These are phyloP conservation scores for Clavispora phyllophila DNA, from an alignment of 805 yeast species.

Conservation along the genomic window DNA sequence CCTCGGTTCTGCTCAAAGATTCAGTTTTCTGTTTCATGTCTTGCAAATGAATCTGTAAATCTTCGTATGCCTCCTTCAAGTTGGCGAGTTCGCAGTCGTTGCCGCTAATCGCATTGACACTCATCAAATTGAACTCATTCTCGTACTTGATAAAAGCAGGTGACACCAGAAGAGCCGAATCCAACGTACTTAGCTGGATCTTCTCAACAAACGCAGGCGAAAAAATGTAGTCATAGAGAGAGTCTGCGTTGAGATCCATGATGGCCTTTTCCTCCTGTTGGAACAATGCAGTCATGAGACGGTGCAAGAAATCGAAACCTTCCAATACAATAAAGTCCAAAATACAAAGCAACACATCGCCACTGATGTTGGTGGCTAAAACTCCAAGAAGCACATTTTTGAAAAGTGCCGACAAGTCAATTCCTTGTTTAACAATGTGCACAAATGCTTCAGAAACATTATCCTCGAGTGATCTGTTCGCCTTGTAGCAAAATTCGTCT, in stretches of 20 bases:
- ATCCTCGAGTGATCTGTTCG: slow-evolving; percentile 33
- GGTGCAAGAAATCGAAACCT: slow-evolving; percentile 32
- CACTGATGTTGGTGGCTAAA: slow-evolving; percentile 9
- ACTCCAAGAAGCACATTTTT: slow-evolving; percentile 17
- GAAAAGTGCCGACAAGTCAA: slow-evolving; percentile 21
- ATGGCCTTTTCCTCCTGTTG: slow-evolving; percentile 13
- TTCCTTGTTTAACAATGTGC: slow-evolving; percentile 35
- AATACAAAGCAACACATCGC: slow-evolving; percentile 8
- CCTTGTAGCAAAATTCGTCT: slow-evolving; percentile 34
- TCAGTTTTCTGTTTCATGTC: slow-evolving; percentile 25
- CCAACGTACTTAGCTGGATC: slow-evolving; percentile 2
- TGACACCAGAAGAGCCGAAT: slow-evolving; percentile 4
- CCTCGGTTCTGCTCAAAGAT: slow-evolving; percentile 29
- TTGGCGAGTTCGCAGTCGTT: slow-evolving; percentile 35
- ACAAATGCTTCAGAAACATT: slow-evolving; percentile 19
- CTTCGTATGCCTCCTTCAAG: slow-evolving; percentile 33
- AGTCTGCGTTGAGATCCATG: slow-evolving; percentile 20
- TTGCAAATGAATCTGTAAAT: slow-evolving; percentile 22
- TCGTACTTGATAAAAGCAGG: slow-evolving; percentile 13
- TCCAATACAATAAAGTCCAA: slow-evolving; percentile 36
- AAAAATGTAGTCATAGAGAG: slow-evolving; percentile 7
- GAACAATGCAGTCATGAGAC: slow-evolving; percentile 24
- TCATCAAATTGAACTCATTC: slow-evolving; percentile 22
- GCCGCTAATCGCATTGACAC: slow-evolving; percentile 33
- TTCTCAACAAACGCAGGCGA: slow-evolving; percentile 2